Percentiles rank a stretch among this genome's conserved stretches.
Conservation (phyloP, 768 basidiomycete species). For the Hypholoma fasciculare region DNA sequence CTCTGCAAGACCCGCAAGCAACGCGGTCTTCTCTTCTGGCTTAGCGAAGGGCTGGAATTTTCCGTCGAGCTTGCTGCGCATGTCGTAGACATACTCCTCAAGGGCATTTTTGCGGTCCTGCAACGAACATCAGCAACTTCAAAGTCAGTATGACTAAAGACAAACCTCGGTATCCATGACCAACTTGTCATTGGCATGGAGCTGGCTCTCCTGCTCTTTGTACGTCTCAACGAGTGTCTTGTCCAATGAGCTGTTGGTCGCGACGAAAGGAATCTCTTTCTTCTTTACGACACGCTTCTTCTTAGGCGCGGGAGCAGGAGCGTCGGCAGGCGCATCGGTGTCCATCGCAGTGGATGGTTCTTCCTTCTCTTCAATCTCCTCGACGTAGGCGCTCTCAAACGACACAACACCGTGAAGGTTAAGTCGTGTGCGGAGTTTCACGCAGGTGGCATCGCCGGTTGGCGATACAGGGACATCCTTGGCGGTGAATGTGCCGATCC, state of each 20-base stretch:
- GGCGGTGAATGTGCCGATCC: constrained; percentile 79
- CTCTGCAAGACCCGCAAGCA: constrained; percentile 67
- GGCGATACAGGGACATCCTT: constrained; percentile 75
- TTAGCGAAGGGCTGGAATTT: constrained; percentile 79
- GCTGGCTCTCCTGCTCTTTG: constrained; percentile 83
- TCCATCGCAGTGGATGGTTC: constrained; percentile 62
- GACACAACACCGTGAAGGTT: constrained; percentile 86
- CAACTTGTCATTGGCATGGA: constrained; percentile 92
- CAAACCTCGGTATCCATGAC: constrained; percentile 95
- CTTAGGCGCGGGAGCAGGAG: constrained; percentile 55
- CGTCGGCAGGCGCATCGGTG: constrained; percentile 45
- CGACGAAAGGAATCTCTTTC: constrained; percentile 75
- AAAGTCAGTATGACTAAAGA: constrained; percentile 9
- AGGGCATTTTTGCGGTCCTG: constrained; percentile 98
- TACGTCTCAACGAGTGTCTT: constrained; percentile 58
- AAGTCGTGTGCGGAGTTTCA: constrained; percentile 90
- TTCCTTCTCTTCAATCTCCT: constrained; percentile 81
- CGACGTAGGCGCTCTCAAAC: constrained; percentile 84
- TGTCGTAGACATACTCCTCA: constrained; percentile 98
- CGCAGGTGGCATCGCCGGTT: constrained; percentile 72
- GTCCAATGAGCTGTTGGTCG: constrained; percentile 66
- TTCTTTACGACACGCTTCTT: constrained; percentile 88
- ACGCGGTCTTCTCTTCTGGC: constrained; percentile 72
- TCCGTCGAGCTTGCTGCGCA: constrained; percentile 87
- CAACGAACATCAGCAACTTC: not conserved